These are phyloP conservation scores for Aspergillus novofumigatus DNA, from an alignment of 2,329 filamentous ascomycete species.

Conservation along the genomic window DNA sequence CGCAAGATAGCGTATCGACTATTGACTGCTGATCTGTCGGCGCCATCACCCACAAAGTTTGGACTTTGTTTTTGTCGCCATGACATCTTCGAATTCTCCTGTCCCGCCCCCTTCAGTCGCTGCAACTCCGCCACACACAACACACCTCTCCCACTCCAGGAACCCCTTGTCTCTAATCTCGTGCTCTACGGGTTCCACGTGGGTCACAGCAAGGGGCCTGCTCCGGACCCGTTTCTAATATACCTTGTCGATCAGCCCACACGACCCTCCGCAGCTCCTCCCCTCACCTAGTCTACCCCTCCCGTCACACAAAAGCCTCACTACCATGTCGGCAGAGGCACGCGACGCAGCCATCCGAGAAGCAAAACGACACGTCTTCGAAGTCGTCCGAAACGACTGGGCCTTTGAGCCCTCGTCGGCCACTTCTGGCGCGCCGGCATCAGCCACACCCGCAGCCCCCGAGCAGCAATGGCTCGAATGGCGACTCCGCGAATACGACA, in stretches of 20 bases:
- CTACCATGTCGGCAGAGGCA: slow-evolving; percentile 21
- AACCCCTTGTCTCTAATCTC: background rate
- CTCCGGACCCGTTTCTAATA: background rate
- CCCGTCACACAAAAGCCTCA: background rate
- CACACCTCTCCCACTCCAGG: background rate
- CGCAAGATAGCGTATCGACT: background rate
- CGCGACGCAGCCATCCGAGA: slow-evolving; percentile 39
- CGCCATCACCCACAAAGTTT: slow-evolving; percentile 2
- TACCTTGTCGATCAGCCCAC: background rate
- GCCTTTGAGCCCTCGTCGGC: slow-evolving; percentile 25
- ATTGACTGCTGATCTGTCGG: background rate
- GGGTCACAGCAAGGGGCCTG: background rate
- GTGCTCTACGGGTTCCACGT: background rate
- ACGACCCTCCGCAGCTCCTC: background rate
- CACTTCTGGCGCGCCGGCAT: slow-evolving; percentile 14
- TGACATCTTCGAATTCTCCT: slow-evolving; percentile 8
- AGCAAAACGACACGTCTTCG: slow-evolving; percentile 38
- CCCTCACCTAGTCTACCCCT: background rate
- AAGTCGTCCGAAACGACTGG: slow-evolving; percentile 43
- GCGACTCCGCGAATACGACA: slow-evolving; percentile 36
- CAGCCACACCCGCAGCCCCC: slow-evolving; percentile 18
- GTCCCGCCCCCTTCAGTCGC: background rate
- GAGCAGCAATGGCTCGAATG: slow-evolving; percentile 30
- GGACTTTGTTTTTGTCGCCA: slow-evolving; percentile 2
- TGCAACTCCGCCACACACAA: background rate